These are phyloP conservation scores for Drosera capensis DNA, from an alignment of 148 eudicot species.

Conservation along the genomic window DNA sequence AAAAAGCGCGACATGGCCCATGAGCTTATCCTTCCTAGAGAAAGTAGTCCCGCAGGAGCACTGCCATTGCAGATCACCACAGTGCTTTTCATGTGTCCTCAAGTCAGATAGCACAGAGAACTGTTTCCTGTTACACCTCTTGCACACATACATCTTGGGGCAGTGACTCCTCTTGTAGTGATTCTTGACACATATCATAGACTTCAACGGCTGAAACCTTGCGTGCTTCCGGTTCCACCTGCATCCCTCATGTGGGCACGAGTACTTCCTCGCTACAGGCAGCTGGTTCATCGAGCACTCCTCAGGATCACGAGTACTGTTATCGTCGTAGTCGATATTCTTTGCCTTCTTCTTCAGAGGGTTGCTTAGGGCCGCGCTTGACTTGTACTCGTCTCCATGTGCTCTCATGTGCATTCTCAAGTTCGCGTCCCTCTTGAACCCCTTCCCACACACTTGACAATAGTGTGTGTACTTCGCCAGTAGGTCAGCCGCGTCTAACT, in stretches of 20 bases:
- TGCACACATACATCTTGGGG: constrained; percentile 78
- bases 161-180: constrained; percentile 95
- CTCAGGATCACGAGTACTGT: too few relatives aligned
- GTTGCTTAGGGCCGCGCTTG: constrained; percentile 48
- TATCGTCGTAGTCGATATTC: background rate
- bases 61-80: constrained; percentile 87
- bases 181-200: constrained; percentile 85
- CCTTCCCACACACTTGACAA: constrained; percentile 72
- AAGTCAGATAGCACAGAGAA: constrained; percentile 92
- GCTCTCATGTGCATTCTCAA: constrained; percentile 94
- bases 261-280: constrained; percentile 40
- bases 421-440: constrained; percentile 81
- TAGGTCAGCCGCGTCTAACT: constrained; percentile 44
- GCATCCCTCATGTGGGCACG: constrained; percentile 87
- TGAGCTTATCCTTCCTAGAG: constrained; percentile 92
- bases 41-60: constrained; percentile 97
- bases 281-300: background rate
- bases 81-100: constrained; percentile 92
- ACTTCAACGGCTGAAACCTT: constrained; percentile 82
- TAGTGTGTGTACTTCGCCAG: constrained; percentile 76
- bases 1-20: constrained; percentile 83
- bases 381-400: constrained; percentile 82
- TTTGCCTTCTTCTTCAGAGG: constrained; percentile 36
- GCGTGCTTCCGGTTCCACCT: constrained; percentile 84
- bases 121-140: constrained; percentile 73